Evolutionary conservation across 768 basidiomycete genomes (phyloP).

Genomic region (Arthromyces matolae): DNA sequence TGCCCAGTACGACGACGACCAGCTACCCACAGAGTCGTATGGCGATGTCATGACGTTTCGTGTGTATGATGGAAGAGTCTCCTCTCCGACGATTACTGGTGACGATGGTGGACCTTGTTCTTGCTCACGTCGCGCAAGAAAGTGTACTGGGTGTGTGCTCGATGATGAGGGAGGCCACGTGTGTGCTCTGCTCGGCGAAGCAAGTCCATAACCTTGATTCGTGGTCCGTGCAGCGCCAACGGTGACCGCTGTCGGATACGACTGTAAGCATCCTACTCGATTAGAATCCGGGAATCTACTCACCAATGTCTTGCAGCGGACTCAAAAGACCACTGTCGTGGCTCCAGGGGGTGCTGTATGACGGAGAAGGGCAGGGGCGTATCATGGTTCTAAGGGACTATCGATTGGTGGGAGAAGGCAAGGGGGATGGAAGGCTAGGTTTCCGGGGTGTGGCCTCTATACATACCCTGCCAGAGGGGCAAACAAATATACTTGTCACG

Average conservation of each 20-base stretch:
- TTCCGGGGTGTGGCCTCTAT: neutral
- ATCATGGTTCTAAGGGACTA: neutral
- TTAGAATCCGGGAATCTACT: neutral
- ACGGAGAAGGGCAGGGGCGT: neutral
- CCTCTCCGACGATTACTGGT: neutral
- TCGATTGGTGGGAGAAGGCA: neutral
- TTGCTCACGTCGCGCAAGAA: neutral
- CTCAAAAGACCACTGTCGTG: neutral
- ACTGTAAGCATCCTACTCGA: neutral
- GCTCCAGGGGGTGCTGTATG: neutral
- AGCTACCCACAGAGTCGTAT: neutral
- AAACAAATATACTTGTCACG: neutral
- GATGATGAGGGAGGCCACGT: neutral
- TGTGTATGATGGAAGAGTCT: neutral
- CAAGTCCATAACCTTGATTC: neutral
- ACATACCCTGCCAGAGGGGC: neutral
- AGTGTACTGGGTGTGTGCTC: neutral
- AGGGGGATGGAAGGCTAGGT: neutral
- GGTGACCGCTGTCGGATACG: neutral
- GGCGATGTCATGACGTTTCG: neutral
- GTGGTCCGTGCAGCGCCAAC: neutral
- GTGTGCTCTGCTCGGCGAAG: neutral
- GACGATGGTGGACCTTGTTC: neutral
- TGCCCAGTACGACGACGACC: slow-evolving; percentile 1
- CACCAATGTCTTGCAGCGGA: neutral